These are phyloP conservation scores for Pichia gijzeniarum DNA, from an alignment of 805 yeast species.

Conservation along the genomic window DNA sequence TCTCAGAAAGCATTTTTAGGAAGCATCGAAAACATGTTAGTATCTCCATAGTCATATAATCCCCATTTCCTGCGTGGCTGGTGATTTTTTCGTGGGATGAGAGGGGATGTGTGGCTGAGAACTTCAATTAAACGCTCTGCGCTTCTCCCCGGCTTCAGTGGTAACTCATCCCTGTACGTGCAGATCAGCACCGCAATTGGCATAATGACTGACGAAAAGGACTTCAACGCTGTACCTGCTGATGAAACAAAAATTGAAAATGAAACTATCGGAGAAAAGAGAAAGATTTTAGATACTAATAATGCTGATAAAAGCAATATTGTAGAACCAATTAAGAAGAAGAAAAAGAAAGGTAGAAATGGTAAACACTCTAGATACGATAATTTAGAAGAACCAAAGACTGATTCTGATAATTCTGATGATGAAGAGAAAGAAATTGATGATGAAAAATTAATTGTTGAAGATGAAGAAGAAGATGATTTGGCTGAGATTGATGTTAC, in stretches of 20 bases:
- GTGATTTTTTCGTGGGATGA: background rate
- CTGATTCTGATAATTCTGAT: conserved; percentile 19
- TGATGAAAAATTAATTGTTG: conserved; percentile 48
- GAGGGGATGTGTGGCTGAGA: too few species aligned
- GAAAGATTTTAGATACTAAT: background rate
- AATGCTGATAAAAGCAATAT: too few species aligned
- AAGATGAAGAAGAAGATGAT: conserved; percentile 71
- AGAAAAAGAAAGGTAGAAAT: conserved; percentile 15
- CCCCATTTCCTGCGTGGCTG: background rate
- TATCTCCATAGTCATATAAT: too few species aligned
- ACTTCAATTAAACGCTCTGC: too few species aligned
- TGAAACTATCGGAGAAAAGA: background rate
- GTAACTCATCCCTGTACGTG: too few species aligned
- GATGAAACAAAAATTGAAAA: background rate
- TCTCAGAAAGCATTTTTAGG: too few species aligned
- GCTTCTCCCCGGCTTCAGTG: too few species aligned
- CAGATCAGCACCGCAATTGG: too few species aligned
- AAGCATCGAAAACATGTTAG: too few species aligned
- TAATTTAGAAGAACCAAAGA: conserved; percentile 18
- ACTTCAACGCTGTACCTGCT: background rate
- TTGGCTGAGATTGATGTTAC: conserved; percentile 72
- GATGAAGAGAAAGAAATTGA: conserved; percentile 39
- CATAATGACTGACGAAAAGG: conserved; percentile 5
- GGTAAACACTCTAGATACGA: conserved; percentile 22
- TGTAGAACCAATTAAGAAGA: conserved; percentile 1